These are phyloP conservation scores for Podosphaera xanthii DNA, from an alignment of 2,329 filamentous ascomycete genomes.

Conservation along the genomic window DNA sequence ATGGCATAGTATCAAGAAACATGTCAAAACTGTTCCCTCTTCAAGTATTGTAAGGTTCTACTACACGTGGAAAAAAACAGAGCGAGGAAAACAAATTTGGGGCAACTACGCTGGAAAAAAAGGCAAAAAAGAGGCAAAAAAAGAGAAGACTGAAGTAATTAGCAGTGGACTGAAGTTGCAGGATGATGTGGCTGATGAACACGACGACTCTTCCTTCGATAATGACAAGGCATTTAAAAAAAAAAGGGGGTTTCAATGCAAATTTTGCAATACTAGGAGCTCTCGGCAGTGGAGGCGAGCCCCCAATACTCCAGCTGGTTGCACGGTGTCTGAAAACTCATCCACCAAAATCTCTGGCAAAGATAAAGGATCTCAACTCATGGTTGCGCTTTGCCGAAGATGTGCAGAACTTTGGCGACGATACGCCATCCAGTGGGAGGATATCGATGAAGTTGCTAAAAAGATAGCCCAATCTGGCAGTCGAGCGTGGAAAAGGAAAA, in stretches of 20 bases:
- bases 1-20: slow-evolving; percentile 56
- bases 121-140: slow-evolving; percentile 68
- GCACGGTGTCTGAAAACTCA: slow-evolving; percentile 42
- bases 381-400: slow-evolving; percentile 68
- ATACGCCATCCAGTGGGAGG: slow-evolving; percentile 90
- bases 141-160: slow-evolving; percentile 37
- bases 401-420: slow-evolving; percentile 89
- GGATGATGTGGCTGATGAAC: slow-evolving; percentile 78
- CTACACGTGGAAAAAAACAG: slow-evolving; percentile 94
- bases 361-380: slow-evolving; percentile 52
- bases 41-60: slow-evolving; percentile 77
- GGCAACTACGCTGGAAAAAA: slow-evolving; percentile 71
- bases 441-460: slow-evolving; percentile 73
- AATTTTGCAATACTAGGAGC: slow-evolving; percentile 62
- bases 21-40: slow-evolving; percentile 63
- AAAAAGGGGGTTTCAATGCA: slow-evolving; percentile 76
- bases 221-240: slow-evolving; percentile 52
- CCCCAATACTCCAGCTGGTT: slow-evolving; percentile 50
- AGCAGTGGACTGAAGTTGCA: slow-evolving; percentile 39
- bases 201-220: slow-evolving; percentile 92
- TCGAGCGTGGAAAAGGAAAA: slow-evolving; percentile 64
- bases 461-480: slow-evolving; percentile 63
- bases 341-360: slow-evolving; percentile 37
- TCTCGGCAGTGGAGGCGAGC: slow-evolving; percentile 85
- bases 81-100: slow-evolving; percentile 71